Base-by-base conservation (phyloP, 208 protist species). In the Zelonia costaricensis region DNA sequence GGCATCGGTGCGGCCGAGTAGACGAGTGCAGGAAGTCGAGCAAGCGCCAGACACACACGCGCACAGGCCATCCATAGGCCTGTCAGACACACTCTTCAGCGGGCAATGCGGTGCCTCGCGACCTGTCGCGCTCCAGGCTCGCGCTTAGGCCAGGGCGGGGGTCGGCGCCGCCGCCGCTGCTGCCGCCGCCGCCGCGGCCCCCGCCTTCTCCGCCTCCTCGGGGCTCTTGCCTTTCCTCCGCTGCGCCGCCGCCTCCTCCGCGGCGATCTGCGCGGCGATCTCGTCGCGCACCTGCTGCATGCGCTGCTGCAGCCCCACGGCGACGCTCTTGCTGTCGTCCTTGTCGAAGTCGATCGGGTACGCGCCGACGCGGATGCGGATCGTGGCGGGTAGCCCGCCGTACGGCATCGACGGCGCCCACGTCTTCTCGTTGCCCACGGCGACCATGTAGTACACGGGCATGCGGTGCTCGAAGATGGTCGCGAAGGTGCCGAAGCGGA, bases 401-500 rank as follows among this genome's bases (percentile, higher is more conserved):
- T 78, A 69, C 8, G 53, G 22, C 42, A 55, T 46, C 20, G 43
- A 63, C 31, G 46, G 36, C 4, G 82, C 69, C 83, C 83, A 90
- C 39, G 80, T 85, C 43, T 53, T 57, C 53, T 87, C 69, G 39
- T 78, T 87, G 35, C 71, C 75, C 5, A 78, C 18, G 2, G 53
- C 54, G 12, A 90, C 69, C 57, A 84, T 63, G 56, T 83, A 81
- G 63, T 77, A 87, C 12, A 83, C 13, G 7, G 61, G 57, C 51
- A 86, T 52, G 22, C 61, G 52, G 48, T 86, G 57, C 60, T 87
- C 42, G n/a, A 84, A 55, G 47, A 83, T 77, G 27, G 71, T 83
- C 15, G 61, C 43, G 62, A 87, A 90, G 48, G 74, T 82, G 48
- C 83, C 83, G 57, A 58, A 78, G 54, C 83, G 76, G 64, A 90